These are phyloP conservation scores for Fusarium citri DNA, from an alignment of 2,329 filamentous ascomycete species.

Conservation along the genomic window DNA sequence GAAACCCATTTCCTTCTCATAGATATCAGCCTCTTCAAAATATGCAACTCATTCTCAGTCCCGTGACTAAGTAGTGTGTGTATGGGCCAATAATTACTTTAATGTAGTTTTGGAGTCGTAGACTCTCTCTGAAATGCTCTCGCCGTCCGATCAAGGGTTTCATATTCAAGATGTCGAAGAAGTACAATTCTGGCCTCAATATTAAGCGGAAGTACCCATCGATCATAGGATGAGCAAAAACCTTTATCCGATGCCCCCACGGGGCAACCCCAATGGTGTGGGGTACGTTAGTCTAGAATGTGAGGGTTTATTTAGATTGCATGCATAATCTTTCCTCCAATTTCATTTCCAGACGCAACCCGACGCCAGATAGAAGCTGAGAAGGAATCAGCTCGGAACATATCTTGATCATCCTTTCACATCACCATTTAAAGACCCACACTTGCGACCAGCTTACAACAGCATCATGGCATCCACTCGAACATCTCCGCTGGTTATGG, in stretches of 20 bases:
- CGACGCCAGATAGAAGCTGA: no score
- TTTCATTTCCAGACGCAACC: not conserved
- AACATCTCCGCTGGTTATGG: not conserved
- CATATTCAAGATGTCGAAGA: not conserved
- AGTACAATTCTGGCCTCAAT: not conserved
- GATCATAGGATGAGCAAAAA: not conserved
- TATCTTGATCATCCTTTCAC: fast-evolving
- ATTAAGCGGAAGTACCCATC: no score
- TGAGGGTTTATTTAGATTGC: not conserved
- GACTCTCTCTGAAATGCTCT: no score
- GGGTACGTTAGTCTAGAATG: not conserved
- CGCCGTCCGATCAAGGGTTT: no score
- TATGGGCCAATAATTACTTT: no score
- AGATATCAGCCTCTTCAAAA: no score
- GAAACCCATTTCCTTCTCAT: fast-evolving
- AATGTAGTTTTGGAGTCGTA: no score
- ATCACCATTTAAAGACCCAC: fast-evolving
- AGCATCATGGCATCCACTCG: not conserved
- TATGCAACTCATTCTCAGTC: no score
- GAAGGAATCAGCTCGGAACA: fast-evolving
- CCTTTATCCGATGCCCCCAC: not conserved
- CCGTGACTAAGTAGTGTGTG: fast-evolving
- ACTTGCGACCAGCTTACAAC: not conserved
- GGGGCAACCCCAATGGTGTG: not conserved
- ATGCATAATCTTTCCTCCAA: not conserved